A percentile compares a stretch with the other conserved stretches of the same genome.
Conservation (phyloP, 2,329 filamentous ascomycete species). For the Scortechinia acanthostroma region DNA sequence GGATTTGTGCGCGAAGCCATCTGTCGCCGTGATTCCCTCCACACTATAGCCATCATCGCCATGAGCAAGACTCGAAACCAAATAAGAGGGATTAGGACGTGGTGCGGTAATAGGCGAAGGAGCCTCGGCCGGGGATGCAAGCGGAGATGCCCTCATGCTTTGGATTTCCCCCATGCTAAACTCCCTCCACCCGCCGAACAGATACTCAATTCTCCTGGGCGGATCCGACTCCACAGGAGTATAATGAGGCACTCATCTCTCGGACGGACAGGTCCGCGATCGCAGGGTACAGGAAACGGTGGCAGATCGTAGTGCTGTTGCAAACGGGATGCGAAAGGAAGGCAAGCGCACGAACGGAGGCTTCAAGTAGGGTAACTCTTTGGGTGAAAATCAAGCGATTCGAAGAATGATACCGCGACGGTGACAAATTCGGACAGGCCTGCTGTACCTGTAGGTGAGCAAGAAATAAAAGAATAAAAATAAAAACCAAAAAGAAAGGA, state of each 20-base stretch:
- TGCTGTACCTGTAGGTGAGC: no score
- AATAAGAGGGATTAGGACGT: slow-evolving; percentile 4
- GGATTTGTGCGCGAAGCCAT: neutral
- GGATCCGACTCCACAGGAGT: slow-evolving; percentile 17
- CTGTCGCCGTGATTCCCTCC: neutral
- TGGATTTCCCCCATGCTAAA: slow-evolving; percentile 22
- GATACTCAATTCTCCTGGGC: slow-evolving; percentile 19
- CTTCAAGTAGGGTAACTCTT: no score
- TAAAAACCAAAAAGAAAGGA: neutral
- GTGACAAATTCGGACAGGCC: no score
- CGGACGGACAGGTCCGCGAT: slow-evolving; percentile 14
- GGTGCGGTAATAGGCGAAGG: slow-evolving; percentile 16
- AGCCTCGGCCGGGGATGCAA: slow-evolving; percentile 25
- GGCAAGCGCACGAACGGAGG: neutral
- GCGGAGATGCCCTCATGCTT: slow-evolving; percentile 25
- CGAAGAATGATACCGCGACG: no score
- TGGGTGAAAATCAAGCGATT: no score
- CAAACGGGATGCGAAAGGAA: neutral
- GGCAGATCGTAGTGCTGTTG: neutral
- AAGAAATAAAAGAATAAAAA: neutral
- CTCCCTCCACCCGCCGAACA: slow-evolving; percentile 18
- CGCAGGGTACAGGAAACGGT: slow-evolving; percentile 4
- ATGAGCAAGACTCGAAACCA: no score
- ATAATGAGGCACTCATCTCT: slow-evolving; percentile 21
- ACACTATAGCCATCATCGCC: no score